Evolutionary conservation across 352 stramenopile species (phyloP).

Genomic region (Globisporangium barbulae): DNA sequence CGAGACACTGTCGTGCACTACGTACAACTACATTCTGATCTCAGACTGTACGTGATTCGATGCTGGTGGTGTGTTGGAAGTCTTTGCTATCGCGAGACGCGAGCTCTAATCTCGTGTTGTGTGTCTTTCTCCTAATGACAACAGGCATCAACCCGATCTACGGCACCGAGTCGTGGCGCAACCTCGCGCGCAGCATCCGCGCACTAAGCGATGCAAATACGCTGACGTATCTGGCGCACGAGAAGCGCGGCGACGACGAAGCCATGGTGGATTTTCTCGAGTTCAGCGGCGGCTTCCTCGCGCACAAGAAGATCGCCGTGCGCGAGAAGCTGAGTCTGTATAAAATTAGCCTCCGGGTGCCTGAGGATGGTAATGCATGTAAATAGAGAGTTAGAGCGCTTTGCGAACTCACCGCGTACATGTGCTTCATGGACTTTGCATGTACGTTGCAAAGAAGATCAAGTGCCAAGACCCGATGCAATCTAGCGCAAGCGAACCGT

Average conservation of each 20-base stretch:
- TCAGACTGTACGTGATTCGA: slow-evolving; percentile 58
- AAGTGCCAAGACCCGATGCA: neutral
- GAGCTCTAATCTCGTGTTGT: neutral
- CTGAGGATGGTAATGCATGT: slow-evolving; percentile 1
- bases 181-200: slow-evolving; percentile 64
- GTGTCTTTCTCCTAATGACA: neutral
- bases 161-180: slow-evolving; percentile 71
- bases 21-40: slow-evolving; percentile 65
- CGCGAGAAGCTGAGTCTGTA: slow-evolving; percentile 47
- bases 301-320: slow-evolving; percentile 34
- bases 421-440: neutral
- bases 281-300: slow-evolving; percentile 38
- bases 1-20: slow-evolving; percentile 21
- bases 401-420: neutral
- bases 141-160: slow-evolving; percentile 84
- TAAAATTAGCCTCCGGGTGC: slow-evolving; percentile 29
- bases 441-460: neutral
- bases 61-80: neutral
- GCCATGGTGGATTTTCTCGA: slow-evolving; percentile 66
- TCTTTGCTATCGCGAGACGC: neutral
- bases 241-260: slow-evolving; percentile 68
- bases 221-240: slow-evolving; percentile 68
- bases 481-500: slow-evolving; percentile 5
- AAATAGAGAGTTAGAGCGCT: slow-evolving; percentile 1
- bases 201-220: slow-evolving; percentile 49